Evolutionary conservation across 2,329 filamentous ascomycete species (phyloP).

Genomic region (Zymoseptoria passerinii): DNA sequence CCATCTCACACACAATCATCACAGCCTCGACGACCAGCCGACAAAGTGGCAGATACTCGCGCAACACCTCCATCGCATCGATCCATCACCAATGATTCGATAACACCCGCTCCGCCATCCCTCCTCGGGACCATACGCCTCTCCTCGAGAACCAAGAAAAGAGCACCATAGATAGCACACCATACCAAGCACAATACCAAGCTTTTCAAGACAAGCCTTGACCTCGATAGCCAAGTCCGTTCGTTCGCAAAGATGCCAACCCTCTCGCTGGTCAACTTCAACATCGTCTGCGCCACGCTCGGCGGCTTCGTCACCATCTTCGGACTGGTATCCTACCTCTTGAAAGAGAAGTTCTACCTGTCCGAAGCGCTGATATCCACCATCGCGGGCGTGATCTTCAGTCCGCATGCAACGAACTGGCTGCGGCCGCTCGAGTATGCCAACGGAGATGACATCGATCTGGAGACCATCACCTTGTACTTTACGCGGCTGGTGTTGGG

Average conservation of each 20-base stretch:
- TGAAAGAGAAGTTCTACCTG: conserved; percentile 84
- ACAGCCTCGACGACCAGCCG: background rate
- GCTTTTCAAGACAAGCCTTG: background rate
- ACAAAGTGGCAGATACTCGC: conserved; percentile 5
- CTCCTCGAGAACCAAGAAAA: background rate
- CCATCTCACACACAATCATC: background rate
- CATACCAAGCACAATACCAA: background rate
- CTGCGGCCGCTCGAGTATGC: conserved; percentile 69
- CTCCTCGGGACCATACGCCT: background rate
- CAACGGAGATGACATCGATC: conserved; percentile 44
- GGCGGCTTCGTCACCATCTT: conserved; percentile 89
- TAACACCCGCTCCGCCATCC: conserved; percentile 19
- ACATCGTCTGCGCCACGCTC: conserved; percentile 69
- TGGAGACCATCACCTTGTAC: conserved; percentile 68
- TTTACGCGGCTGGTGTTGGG: conserved; percentile 83
- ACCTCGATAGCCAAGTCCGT: background rate
- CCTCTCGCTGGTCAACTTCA: conserved; percentile 59
- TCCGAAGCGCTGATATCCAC: conserved; percentile 89
- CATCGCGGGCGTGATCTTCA: conserved; percentile 68
- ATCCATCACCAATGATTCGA: conserved; percentile 16
- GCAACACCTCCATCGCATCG: background rate
- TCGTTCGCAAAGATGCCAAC: conserved; percentile 46
- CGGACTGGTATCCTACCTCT: conserved; percentile 77
- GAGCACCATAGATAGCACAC: background rate
- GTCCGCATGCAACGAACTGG: conserved; percentile 67